Conservation (phyloP, 192 early-diverging fungal genomes). For the Rhizophagus sp. region DNA sequence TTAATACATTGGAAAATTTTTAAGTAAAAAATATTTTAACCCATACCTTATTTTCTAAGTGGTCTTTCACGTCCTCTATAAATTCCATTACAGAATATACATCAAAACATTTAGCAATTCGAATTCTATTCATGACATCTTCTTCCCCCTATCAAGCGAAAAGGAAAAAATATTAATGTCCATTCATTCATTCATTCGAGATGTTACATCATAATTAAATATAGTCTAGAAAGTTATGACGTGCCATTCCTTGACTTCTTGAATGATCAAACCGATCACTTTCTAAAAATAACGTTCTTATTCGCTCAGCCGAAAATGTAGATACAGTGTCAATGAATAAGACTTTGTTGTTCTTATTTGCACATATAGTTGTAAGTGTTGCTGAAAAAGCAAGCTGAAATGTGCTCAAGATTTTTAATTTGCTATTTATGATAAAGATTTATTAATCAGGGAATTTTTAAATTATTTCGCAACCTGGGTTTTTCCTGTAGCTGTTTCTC, state of each 20-base stretch:
- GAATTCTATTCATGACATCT: not conserved
- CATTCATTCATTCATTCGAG: not conserved
- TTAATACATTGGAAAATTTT: not conserved
- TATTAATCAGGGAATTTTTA: not conserved
- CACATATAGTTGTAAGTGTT: not conserved
- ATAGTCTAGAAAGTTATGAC: not conserved
- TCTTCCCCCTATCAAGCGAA: not conserved
- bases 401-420: not conserved
- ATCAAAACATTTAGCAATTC: conserved; percentile 2
- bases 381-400: not conserved
- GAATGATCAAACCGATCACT: conserved; percentile 12
- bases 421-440: not conserved
- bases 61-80: not conserved
- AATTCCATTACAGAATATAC: not conserved
- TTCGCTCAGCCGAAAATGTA: conserved; percentile 1
- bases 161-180: not conserved
- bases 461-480: conserved; percentile 11
- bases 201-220: not conserved
- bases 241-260: not conserved
- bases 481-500: conserved; percentile 26
- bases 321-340: conserved; percentile 26
- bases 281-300: not conserved
- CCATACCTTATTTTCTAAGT: not conserved
- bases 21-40: not conserved
- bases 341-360: conserved; percentile 1